Evolutionary conservation across 768 basidiomycete genomes (phyloP).

Genomic region (Leccinum variicolor): DNA sequence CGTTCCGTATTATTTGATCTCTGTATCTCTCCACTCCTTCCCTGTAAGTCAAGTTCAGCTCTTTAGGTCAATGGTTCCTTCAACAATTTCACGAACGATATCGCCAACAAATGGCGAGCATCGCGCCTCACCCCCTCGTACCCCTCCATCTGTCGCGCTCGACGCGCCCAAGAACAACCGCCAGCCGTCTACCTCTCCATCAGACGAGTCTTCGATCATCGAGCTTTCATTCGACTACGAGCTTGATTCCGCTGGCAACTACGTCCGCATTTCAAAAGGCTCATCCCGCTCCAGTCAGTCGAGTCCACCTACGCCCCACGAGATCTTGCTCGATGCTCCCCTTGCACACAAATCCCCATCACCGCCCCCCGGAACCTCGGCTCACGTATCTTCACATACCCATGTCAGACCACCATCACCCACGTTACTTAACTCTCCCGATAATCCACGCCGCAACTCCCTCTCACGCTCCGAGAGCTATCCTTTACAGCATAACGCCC

Average conservation of each 20-base stretch:
- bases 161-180: constrained; percentile 32
- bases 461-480: constrained; percentile 69
- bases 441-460: constrained; percentile 42
- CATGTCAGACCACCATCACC: constrained; percentile 32
- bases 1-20: not conserved
- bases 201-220: constrained; percentile 44
- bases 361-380: constrained; percentile 20
- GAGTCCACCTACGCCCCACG: constrained; percentile 41
- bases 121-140: constrained; percentile 30
- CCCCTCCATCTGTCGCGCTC: constrained; percentile 25
- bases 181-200: constrained; percentile 34
- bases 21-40: not conserved
- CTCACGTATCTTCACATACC: constrained; percentile 17
- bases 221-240: constrained; percentile 50
- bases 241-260: constrained; percentile 42
- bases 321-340: constrained; percentile 27
- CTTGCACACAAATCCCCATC: constrained; percentile 22
- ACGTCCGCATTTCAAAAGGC: constrained; percentile 45
- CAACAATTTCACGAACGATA: constrained; percentile 20
- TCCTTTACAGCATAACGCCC: constrained; percentile 37
- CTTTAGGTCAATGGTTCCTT: constrained; percentile 19
- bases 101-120: constrained; percentile 30
- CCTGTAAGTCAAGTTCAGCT: constrained; percentile 12
- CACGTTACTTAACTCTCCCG: constrained; percentile 36
- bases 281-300: constrained; percentile 36